Evolutionary conservation across 441 rosid species (phyloP).

Genomic region (Gossypium lobatum): DNA sequence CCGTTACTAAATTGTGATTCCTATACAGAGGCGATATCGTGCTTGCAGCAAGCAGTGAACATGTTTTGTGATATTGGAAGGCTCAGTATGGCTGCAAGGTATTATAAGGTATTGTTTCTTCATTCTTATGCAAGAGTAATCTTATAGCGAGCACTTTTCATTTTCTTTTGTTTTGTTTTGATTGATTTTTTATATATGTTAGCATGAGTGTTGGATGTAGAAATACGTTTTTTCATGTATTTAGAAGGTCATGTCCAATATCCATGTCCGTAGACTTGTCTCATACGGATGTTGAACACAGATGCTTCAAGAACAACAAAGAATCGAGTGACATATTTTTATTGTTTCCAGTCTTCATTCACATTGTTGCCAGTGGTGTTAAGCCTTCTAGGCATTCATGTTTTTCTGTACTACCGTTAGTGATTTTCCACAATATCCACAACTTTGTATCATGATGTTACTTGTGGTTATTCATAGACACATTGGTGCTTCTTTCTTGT

Average conservation of each 20-base stretch:
- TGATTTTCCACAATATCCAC: not conserved
- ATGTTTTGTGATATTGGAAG: constrained; percentile 89
- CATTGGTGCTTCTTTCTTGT: constrained; percentile 10
- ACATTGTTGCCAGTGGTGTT: not conserved
- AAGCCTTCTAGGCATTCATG: not conserved
- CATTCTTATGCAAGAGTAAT: not conserved
- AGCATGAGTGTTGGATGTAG: not conserved
- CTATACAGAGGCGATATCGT: constrained; percentile 82
- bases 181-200: not conserved
- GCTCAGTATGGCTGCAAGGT: constrained; percentile 98
- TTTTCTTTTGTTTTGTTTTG: not conserved
- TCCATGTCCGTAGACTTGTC: not conserved
- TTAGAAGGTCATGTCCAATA: not conserved
- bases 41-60: constrained; percentile 77
- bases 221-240: not conserved
- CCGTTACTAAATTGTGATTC: not conserved
- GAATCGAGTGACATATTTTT: not conserved
- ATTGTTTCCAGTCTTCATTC: not conserved
- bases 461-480: not conserved
- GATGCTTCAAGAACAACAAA: not conserved
- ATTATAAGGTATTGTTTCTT: constrained; percentile 58
- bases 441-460: not conserved
- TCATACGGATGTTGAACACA: not conserved
- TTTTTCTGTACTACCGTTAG: not conserved
- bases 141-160: not conserved